A percentile compares a stretch with the other conserved stretches of the same genome.
phyloP scores from a whole-genome alignment of 2,329 filamentous ascomycete species.

The Cladosporium austrohemisphaericum region DNA sequence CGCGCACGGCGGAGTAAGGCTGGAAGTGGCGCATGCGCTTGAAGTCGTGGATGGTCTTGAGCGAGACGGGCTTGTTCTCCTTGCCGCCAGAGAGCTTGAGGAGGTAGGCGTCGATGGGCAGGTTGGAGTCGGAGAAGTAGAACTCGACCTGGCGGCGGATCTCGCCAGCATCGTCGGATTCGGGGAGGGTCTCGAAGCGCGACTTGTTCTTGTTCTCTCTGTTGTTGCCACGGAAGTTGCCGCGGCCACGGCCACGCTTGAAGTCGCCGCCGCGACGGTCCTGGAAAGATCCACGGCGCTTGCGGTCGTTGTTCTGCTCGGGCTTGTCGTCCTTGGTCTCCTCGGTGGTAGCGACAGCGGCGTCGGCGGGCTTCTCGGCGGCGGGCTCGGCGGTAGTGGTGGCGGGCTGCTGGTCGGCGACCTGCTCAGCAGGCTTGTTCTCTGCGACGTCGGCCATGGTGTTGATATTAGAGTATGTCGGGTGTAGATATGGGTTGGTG shows the following conservation, averaged over 20 bases:
- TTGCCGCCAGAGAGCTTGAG: constrained; percentile 72
- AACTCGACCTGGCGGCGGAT: constrained; percentile 94
- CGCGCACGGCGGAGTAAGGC: constrained; percentile 77
- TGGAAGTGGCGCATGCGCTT: constrained; percentile 96
- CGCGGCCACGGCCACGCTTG: constrained; percentile 12
- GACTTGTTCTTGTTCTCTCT: constrained; percentile 18
- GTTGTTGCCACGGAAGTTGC: constrained; percentile 7
- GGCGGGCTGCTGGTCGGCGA: constrained; percentile 17
- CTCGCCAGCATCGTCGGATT: constrained; percentile 71
- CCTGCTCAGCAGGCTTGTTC: constrained; percentile 15
- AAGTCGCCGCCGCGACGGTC: constrained; percentile 12
- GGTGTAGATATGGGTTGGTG: neutral
- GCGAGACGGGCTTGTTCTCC: constrained; percentile 74
- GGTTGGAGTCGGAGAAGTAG: constrained; percentile 90
- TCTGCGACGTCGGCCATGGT: constrained; percentile 18
- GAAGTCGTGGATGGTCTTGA: constrained; percentile 78
- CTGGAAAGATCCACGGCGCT: constrained; percentile 18
- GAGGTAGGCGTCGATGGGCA: constrained; percentile 84
- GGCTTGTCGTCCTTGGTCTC: constrained; percentile 19
- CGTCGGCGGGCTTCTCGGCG: constrained; percentile 16
- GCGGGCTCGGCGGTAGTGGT: constrained; percentile 16
- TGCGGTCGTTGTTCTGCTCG: constrained; percentile 20
- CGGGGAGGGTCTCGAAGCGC: constrained; percentile 50
- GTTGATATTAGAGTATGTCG: neutral
- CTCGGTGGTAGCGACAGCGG: constrained; percentile 20